Evolutionary conservation across 1,284 basidiomycete species (phyloP).

Genomic region (Ustilago xerochloae): DNA sequence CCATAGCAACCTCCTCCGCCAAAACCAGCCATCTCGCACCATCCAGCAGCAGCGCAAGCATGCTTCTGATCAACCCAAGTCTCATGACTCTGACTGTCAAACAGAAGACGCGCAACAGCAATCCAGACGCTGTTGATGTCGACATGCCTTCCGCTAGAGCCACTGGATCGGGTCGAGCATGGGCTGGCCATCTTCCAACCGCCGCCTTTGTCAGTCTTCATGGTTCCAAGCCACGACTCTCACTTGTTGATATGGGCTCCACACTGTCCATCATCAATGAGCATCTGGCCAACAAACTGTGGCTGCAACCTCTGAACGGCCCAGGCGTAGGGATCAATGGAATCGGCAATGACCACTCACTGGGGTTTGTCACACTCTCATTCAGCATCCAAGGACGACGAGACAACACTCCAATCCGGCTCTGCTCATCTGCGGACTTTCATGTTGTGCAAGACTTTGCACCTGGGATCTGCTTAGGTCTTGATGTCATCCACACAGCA

Average conservation of each 20-base stretch:
- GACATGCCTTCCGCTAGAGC: neutral
- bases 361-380: neutral
- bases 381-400: neutral
- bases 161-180: neutral
- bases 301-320: neutral
- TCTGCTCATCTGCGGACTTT: neutral
- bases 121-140: neutral
- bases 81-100: accelerated
- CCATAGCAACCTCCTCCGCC: no score
- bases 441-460: neutral
- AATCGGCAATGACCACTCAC: neutral
- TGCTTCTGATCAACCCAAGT: neutral
- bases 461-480: neutral
- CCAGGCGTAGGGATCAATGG: neutral
- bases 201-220: neutral
- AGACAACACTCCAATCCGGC: neutral
- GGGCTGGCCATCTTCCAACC: neutral
- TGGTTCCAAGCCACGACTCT: neutral
- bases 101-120: no score
- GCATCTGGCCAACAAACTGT: neutral
- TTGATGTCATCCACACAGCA: neutral
- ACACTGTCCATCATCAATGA: constrained; percentile 1
- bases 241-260: neutral
- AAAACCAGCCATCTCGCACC: no score
- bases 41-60: neutral